Evolutionary conservation across 2,329 filamentous ascomycete species (phyloP).

Genomic region (Penicillium fuscoglaucum): DNA sequence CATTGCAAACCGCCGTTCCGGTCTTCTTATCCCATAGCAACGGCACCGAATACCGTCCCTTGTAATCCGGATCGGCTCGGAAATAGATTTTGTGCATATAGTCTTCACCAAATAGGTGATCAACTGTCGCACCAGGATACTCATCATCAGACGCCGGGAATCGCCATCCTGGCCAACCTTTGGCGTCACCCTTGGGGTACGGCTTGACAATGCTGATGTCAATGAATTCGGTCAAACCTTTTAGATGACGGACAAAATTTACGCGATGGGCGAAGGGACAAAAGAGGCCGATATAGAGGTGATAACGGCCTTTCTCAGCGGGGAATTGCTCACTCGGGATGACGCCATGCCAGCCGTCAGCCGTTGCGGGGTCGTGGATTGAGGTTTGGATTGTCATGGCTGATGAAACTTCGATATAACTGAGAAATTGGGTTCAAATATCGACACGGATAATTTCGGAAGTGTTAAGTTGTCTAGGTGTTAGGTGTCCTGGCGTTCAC

Average conservation of each 20-base stretch:
- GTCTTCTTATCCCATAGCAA: slow-evolving; percentile 63
- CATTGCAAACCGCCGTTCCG: slow-evolving; percentile 60
- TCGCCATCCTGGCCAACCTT: slow-evolving; percentile 64
- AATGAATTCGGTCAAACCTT: slow-evolving; percentile 57
- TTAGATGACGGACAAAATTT: slow-evolving; percentile 59
- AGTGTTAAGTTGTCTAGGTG: background rate
- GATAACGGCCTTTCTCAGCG: slow-evolving; percentile 55
- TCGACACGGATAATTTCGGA: background rate
- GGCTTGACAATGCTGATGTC: slow-evolving; percentile 61
- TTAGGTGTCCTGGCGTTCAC: background rate
- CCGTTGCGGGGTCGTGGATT: slow-evolving; percentile 26
- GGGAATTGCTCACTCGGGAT: slow-evolving; percentile 51
- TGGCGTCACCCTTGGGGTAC: slow-evolving; percentile 65
- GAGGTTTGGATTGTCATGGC: background rate
- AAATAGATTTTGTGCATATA: slow-evolving; percentile 66
- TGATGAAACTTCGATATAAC: background rate
- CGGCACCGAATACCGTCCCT: slow-evolving; percentile 62
- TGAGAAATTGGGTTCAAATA: background rate
- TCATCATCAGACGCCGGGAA: slow-evolving; percentile 56
- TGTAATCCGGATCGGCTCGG: slow-evolving; percentile 59
- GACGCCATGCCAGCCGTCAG: slow-evolving; percentile 52
- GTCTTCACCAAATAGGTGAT: slow-evolving; percentile 59
- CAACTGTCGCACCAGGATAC: slow-evolving; percentile 61
- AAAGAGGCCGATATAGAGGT: slow-evolving; percentile 61
- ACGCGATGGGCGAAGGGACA: slow-evolving; percentile 65